These are phyloP conservation scores for Fusarium sulawesiense DNA, from an alignment of 2,329 filamentous ascomycete genomes.

Conservation along the genomic window DNA sequence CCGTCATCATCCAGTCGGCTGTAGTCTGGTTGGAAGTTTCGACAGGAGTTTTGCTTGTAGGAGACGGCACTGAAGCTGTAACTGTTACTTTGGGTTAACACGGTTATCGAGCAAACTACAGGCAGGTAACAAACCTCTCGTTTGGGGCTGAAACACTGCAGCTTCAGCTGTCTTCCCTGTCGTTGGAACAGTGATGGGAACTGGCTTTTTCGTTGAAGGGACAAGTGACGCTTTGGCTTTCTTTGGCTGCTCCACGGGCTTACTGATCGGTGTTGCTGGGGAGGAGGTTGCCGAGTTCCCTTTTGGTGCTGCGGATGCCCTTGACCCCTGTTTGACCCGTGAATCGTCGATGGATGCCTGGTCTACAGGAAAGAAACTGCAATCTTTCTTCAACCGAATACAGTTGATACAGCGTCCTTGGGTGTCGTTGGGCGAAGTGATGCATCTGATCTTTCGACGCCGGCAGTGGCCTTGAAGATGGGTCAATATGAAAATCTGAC, in stretches of 20 bases:
- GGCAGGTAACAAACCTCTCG: constrained; percentile 56
- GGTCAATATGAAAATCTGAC: constrained; percentile 5
- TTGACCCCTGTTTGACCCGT: constrained; percentile 56
- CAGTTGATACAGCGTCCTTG: constrained; percentile 90
- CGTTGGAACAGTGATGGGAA: constrained; percentile 57
- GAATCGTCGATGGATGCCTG: constrained; percentile 69
- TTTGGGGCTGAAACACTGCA: constrained; percentile 54
- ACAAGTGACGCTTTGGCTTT: constrained; percentile 54
- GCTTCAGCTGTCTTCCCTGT: constrained; percentile 54
- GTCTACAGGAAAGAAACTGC: constrained; percentile 91
- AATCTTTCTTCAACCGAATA: constrained; percentile 93
- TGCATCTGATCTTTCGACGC: constrained; percentile 91
- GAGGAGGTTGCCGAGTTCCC: constrained; percentile 61
- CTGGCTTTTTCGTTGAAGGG: constrained; percentile 58
- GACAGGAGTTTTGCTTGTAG: constrained; percentile 15
- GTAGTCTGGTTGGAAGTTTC: constrained; percentile 54
- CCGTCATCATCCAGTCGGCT: constrained; percentile 59
- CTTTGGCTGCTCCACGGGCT: constrained; percentile 55
- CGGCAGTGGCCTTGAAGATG: constrained; percentile 80
- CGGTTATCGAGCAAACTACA: constrained; percentile 30
- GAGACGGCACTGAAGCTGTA: constrained; percentile 26
- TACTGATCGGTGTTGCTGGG: constrained; percentile 57
- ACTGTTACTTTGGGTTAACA: constrained; percentile 6
- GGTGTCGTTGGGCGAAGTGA: constrained; percentile 77
- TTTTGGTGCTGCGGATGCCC: constrained; percentile 54